Conservation (phyloP, 2,329 filamentous ascomycete genomes). For the Elsinoe australis region DNA sequence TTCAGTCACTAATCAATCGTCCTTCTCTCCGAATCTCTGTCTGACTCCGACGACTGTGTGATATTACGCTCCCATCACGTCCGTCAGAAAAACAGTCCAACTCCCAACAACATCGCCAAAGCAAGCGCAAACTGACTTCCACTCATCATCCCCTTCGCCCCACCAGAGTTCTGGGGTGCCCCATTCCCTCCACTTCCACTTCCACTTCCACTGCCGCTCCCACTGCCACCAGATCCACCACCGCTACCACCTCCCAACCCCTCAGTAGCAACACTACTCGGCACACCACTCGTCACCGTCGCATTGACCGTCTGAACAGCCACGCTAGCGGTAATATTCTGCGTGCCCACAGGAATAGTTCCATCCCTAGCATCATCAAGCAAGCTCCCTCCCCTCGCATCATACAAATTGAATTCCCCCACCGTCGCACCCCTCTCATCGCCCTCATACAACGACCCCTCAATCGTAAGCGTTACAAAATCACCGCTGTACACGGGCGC, state of each 20-base stretch:
- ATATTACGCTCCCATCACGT: too few species aligned
- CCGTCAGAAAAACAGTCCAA: too few species aligned
- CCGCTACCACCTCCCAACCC: background rate
- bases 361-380: conserved; percentile 10
- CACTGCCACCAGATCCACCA: background rate
- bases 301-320: background rate
- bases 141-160: background rate
- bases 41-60: too few species aligned
- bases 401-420: conserved; percentile 38
- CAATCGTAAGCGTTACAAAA: conserved; percentile 42
- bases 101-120: background rate
- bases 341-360: background rate
- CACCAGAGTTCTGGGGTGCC: background rate
- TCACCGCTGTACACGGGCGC: conserved; percentile 36
- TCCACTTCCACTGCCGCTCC: background rate
- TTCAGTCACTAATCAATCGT: too few species aligned
- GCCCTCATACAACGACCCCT: conserved; percentile 38
- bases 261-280: background rate
- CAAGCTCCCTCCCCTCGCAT: background rate
- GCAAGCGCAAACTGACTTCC: background rate
- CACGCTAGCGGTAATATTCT: background rate
- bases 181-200: background rate
- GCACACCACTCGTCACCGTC: background rate
- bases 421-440: conserved; percentile 43
- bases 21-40: too few species aligned